These are phyloP conservation scores for Neopestalotiopsis sp. DNA, from an alignment of 2,329 filamentous ascomycete genomes.

Conservation along the genomic window DNA sequence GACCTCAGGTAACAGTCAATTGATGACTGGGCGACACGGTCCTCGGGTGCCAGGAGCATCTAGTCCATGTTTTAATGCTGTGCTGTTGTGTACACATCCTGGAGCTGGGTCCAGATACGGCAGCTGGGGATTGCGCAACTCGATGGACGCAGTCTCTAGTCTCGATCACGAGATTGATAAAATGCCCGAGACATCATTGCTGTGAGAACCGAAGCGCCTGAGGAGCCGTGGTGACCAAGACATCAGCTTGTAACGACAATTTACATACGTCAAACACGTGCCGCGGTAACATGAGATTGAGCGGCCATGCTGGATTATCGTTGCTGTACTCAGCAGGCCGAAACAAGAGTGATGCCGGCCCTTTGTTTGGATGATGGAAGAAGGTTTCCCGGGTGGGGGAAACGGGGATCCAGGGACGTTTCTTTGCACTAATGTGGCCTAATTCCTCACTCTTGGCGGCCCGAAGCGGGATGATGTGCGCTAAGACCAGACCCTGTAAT, in stretches of 20 bases:
- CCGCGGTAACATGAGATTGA: not conserved
- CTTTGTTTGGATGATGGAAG: not conserved
- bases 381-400: not conserved
- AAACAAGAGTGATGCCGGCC: not conserved
- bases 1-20: not conserved
- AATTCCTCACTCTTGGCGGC: not conserved
- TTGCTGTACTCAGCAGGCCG: not conserved
- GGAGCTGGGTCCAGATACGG: slow-evolving; percentile 4
- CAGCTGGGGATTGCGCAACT: slow-evolving; percentile 2
- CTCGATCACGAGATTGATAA: not conserved
- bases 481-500: not conserved
- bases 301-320: not conserved
- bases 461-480: not conserved
- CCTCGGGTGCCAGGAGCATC: not conserved
- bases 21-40: not conserved
- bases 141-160: not conserved
- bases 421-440: not conserved
- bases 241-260: not conserved
- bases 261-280: not conserved
- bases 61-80: not conserved
- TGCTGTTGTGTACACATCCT: not conserved
- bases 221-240: not conserved
- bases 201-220: not conserved
- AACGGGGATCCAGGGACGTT: not conserved
- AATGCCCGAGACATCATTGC: not conserved